Conservation (phyloP, 768 basidiomycete species). For the Panaeolus cyanescens region DNA sequence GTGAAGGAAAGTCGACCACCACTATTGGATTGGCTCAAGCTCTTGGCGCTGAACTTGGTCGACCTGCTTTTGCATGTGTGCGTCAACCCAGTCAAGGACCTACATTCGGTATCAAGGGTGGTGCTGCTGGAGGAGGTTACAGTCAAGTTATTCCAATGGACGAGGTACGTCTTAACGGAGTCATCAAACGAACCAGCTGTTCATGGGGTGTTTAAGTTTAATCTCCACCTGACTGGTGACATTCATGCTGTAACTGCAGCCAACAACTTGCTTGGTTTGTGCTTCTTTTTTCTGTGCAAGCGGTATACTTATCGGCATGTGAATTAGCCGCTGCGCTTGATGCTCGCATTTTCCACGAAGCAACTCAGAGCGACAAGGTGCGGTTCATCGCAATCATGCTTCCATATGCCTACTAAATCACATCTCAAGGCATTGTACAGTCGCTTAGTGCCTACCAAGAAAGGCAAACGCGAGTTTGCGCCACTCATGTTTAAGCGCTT, state of each 20-base stretch:
- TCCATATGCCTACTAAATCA: not conserved
- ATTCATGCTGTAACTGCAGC: constrained; percentile 98
- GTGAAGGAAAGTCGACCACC: constrained; percentile 98
- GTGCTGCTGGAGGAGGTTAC: constrained; percentile 97
- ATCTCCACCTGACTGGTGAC: constrained; percentile 94
- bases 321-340: constrained; percentile 87
- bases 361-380: constrained; percentile 91
- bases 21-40: constrained; percentile 97
- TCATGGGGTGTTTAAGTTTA: constrained; percentile 60
- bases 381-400: not conserved
- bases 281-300: not conserved
- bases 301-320: not conserved
- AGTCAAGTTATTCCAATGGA: constrained; percentile 99
- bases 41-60: constrained; percentile 90
- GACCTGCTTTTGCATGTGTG: constrained; percentile 94
- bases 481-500: constrained; percentile 96
- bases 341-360: constrained; percentile 97
- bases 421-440: constrained; percentile 73
- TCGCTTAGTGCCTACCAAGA: constrained; percentile 90
- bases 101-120: constrained; percentile 99
- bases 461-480: constrained; percentile 93
- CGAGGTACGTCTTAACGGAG: constrained; percentile 53
- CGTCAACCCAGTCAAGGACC: constrained; percentile 98
- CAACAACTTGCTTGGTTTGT: constrained; percentile 86
- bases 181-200: not conserved